These are phyloP conservation scores for Rhodamnia argentea DNA, from an alignment of 345 rosid species.

Conservation along the genomic window DNA sequence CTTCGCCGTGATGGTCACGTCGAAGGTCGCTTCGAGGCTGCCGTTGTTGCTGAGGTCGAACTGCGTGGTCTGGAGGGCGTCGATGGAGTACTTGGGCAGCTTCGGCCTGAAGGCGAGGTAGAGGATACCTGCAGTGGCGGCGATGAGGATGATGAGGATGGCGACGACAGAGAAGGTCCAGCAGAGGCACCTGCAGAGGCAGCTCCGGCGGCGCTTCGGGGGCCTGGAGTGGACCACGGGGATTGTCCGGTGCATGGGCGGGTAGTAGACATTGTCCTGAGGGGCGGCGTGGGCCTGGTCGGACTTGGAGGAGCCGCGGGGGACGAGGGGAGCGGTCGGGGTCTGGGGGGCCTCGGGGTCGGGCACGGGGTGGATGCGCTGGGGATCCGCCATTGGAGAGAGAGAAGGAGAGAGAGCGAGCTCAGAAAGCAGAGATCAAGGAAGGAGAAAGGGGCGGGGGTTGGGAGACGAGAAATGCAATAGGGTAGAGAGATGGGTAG, in stretches of 20 bases:
- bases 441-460: neutral
- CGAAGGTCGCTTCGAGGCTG: slow-evolving; percentile 44
- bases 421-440: neutral
- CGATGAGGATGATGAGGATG: slow-evolving; percentile 36
- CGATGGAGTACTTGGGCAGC: slow-evolving; percentile 55
- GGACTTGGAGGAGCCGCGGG: slow-evolving; percentile 35
- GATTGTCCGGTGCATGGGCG: slow-evolving; percentile 24
- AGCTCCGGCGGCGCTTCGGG: slow-evolving; percentile 38
- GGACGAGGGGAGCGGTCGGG: slow-evolving; percentile 46
- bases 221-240: slow-evolving; percentile 28
- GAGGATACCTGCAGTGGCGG: slow-evolving; percentile 34
- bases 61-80: slow-evolving; percentile 41
- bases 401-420: neutral
- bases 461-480: neutral
- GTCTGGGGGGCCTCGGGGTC: slow-evolving; percentile 41
- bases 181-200: slow-evolving; percentile 55
- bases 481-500: neutral
- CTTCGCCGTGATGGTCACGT: slow-evolving; percentile 49
- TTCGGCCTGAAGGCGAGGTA: slow-evolving; percentile 73
- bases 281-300: slow-evolving; percentile 21
- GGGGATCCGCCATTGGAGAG: slow-evolving; percentile 41
- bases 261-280: neutral
- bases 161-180: slow-evolving; percentile 48
- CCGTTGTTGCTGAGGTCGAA: slow-evolving; percentile 26
- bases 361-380: slow-evolving; percentile 48